Evolutionary conservation across 129 eudicot species (phyloP), one percentile per base, ranked within the genome.

Genomic region (Chrysanthemum lavandulifolium): DNA sequence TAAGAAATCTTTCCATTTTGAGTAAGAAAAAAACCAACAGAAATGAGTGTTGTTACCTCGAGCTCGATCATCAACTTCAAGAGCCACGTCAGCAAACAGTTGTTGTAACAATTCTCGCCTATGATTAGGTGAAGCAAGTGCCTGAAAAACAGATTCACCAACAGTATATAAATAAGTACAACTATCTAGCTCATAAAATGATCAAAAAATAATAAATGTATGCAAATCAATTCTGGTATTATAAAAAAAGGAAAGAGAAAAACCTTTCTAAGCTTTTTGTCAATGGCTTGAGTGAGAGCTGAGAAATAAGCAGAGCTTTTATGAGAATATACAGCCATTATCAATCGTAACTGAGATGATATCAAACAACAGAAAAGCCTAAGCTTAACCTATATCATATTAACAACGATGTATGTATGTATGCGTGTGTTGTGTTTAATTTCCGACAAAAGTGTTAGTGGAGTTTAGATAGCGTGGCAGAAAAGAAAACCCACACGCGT

Each of bases 41-140:
- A 36, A 36, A 36, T 36, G 4, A 7, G 62, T 57, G 1, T 29
- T 0, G 4, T 43, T n/a, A 89, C 98, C 98, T 89, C 77, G 82
- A 4, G 96, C 96, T 47, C 98, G 92, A 80, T 87, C 95, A 76
- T 93, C 98, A 40, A 93, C 96, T 68, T 93, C 89, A 67, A 93
- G 74, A 63, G 98, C 98, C 29, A 87, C 62, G 33, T 93, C 96
- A 4, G 96, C 90, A 55, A 93, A 93, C 14, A 93, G 80, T 74
- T 87, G 85, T 73, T 93, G 96, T 81, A 89, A 67, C 74, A 89
- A 76, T 36, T 89, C 87, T 2, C 88, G 95, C 79, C 95, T 82
- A 76, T 85, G 98, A 21, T 90, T 61, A 47, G 92, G 88, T 13
- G 92, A 87, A 59, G 80, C 95, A 70, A 89, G 63, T 29, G 96